phyloP scores from a whole-genome alignment of 129 eudicot genomes.

The Artemisia tridentata region DNA sequence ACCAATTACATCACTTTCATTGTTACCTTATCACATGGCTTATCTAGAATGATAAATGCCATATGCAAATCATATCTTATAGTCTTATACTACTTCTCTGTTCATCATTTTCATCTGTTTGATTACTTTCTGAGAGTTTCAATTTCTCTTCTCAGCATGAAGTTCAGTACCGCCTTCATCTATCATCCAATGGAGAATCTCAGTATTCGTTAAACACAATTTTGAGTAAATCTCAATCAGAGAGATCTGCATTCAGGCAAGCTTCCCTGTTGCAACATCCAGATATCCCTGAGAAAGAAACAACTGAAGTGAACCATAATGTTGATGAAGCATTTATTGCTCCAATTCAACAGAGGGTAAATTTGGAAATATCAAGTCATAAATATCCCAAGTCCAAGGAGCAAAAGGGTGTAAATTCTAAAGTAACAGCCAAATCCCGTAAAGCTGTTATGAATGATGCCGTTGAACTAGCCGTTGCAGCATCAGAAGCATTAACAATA shows the following conservation, averaged over 20 bases:
- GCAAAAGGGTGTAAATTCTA: constrained; percentile 29
- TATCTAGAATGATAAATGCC: constrained; percentile 13
- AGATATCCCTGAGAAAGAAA: constrained; percentile 22
- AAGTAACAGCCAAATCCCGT: constrained; percentile 25
- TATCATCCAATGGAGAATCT: constrained; percentile 44
- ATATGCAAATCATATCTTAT: constrained; percentile 11
- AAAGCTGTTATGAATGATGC: constrained; percentile 47
- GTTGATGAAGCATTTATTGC: constrained; percentile 21
- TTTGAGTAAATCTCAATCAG: constrained; percentile 35
- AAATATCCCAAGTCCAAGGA: constrained; percentile 20
- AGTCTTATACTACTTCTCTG: neutral
- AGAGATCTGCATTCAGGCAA: constrained; percentile 17
- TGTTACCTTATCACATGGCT: too few relatives aligned
- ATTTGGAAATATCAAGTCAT: constrained; percentile 9
- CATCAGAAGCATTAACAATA: constrained; percentile 78
- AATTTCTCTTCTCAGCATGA: constrained; percentile 35
- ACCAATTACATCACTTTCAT: too few relatives aligned
- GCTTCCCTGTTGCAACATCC: constrained; percentile 12
- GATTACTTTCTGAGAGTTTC: constrained; percentile 20
- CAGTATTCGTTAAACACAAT: constrained; percentile 18
- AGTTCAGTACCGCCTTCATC: constrained; percentile 44
- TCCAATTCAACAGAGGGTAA: constrained; percentile 34
- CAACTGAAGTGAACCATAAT: constrained; percentile 9
- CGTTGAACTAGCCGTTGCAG: constrained; percentile 72
- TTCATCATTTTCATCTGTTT: neutral